A percentile compares a stretch with the other conserved stretches of the same genome.
Conservation (phyloP, 192 early-diverging fungal genomes). For the Rhizoclosmatium globosum region DNA sequence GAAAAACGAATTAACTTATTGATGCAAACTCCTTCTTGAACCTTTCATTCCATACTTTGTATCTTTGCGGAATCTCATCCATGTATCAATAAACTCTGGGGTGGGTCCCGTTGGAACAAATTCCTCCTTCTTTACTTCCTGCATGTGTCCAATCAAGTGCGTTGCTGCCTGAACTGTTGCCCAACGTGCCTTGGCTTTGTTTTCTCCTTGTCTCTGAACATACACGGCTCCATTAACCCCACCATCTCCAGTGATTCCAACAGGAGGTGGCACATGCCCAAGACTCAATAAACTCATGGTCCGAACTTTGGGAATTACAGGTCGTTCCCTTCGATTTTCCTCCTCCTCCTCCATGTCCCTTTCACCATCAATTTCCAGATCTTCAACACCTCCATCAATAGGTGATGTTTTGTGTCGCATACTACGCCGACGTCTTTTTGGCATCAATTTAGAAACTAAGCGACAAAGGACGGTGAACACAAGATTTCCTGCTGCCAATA, state of each 20-base stretch:
- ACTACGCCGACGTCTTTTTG: constrained; percentile 22
- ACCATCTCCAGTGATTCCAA: neutral
- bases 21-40: neutral
- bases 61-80: constrained; percentile 57
- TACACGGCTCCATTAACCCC: too few species aligned
- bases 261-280: neutral
- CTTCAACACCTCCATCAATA: too few species aligned
- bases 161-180: constrained; percentile 51
- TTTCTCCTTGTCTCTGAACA: neutral
- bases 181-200: constrained; percentile 37
- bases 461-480: constrained; percentile 53
- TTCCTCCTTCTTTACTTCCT: constrained; percentile 40
- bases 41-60: constrained; percentile 12
- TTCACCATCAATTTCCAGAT: too few species aligned
- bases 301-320: constrained; percentile 19
- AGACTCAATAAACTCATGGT: constrained; percentile 24
- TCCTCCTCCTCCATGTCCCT: too few species aligned
- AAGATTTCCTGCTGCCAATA: constrained; percentile 47
- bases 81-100: constrained; percentile 48
- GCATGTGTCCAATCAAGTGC: constrained; percentile 52
- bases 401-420: neutral
- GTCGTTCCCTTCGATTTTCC: neutral
- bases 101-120: constrained; percentile 45
- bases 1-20: too few species aligned
- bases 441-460: constrained; percentile 36